A percentile compares a stretch with the other conserved stretches of the same genome.
Evolutionary conservation across 2,329 filamentous ascomycete genomes (phyloP).

Genomic region (Immersiporthe knoxdaviesiana): DNA sequence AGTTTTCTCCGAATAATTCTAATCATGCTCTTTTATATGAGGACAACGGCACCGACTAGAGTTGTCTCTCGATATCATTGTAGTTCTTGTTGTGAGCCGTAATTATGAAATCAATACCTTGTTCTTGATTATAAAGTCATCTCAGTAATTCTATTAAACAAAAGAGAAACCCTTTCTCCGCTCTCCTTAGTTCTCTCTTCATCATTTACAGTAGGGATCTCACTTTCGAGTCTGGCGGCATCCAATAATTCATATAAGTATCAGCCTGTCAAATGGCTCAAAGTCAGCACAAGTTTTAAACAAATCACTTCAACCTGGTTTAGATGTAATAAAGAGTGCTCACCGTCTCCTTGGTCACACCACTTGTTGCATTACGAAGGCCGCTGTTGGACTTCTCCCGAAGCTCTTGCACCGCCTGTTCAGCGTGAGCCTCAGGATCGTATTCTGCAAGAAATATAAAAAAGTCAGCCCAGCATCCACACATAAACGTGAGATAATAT

Average conservation of each 20-base stretch:
- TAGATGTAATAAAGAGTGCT: neutral
- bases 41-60: no score
- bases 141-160: no score
- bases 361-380: neutral
- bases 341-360: constrained; percentile 7
- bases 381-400: neutral
- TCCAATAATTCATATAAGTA: constrained; percentile 12
- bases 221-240: constrained; percentile 7
- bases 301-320: no score
- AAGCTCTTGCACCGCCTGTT: neutral
- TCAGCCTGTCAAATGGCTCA: neutral
- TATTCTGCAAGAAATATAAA: neutral
- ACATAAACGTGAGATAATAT: neutral
- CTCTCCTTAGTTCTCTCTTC: neutral
- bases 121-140: no score
- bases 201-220: constrained; percentile 4
- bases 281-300: neutral
- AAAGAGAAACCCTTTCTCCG: neutral
- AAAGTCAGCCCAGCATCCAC: neutral
- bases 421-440: constrained; percentile 12
- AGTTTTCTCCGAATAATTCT: no score
- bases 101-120: neutral
- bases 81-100: neutral
- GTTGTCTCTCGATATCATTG: neutral
- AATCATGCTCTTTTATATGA: no score